Evolutionary conservation across 208 protist genomes (phyloP), one percentile per base, ranked within the genome.

Genomic region (Leishmania tropica): DNA sequence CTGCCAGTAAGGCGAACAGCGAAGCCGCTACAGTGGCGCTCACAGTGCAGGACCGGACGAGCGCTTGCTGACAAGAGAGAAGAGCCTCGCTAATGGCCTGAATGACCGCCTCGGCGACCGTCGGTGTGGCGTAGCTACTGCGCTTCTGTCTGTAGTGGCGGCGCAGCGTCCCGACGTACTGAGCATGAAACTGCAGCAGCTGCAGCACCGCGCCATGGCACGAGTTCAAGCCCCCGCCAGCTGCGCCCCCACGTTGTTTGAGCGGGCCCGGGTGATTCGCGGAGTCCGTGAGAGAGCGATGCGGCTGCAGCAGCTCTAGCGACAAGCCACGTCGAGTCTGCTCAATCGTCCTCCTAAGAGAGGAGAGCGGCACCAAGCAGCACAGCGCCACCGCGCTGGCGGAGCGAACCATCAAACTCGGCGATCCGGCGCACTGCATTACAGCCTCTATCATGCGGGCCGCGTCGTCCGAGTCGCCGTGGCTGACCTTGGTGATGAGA

Each of bases 191-290:
- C 75, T 93, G 92, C 8, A 90, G 86, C 40, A 96, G 74, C 74
- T 97, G 92, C n/a, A 97, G 87, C 51, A 98, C 47, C 58, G 84
- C 85, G 7, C 96, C 96, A 83, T 98, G 96, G 17, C 95, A 67
- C 1, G 70, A 75, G 79, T 98, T 97, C 6, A 91, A 37, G 24
- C 83, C 72, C 24, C 77, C 48, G 60, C 31, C 64, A 45, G 17
- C 68, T 15, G 40, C 64, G 19, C n/a, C 58, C 37, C 28, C 75
- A 47, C n/a, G 70, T 53, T 37, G 42, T 3, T 35, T 35, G 37
- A 37, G 45, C 1, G 28, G n/a, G 4, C 7, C 70, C 40, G 24
- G 31, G 70, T 54, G 70, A 51, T 74, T 54, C 13, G 28, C 21
- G 28, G 40, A 53, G 28, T 74, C 70, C 24, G 40, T 17, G 42